These are phyloP conservation scores for Paradendryphiella salina DNA, from an alignment of 2,329 filamentous ascomycete genomes.

Conservation along the genomic window DNA sequence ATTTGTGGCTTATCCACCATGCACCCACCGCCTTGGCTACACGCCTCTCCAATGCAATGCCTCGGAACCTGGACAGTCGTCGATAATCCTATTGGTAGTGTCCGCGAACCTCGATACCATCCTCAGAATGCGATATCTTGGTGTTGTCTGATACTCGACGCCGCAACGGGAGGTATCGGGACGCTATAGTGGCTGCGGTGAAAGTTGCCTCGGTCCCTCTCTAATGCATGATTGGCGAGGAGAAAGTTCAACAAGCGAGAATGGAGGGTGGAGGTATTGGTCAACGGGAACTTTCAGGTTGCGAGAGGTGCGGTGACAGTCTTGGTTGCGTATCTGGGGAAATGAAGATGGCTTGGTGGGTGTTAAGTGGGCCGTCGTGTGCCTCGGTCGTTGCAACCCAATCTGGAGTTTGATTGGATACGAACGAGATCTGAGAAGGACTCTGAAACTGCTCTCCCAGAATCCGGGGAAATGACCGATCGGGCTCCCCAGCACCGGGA, in stretches of 20 bases:
- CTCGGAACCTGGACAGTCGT: slow-evolving; percentile 11
- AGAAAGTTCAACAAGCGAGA: neutral
- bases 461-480: slow-evolving; percentile 3
- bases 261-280: neutral
- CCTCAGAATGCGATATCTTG: neutral
- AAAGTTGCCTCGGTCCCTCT: slow-evolving; percentile 3
- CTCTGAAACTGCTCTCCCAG: neutral
- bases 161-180: neutral
- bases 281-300: neutral
- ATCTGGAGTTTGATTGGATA: slow-evolving; percentile 3
- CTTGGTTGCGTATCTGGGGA: neutral
- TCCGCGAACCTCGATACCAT: neutral
- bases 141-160: neutral
- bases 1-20: slow-evolving; percentile 7
- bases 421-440: neutral
- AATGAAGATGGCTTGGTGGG: neutral
- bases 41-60: neutral
- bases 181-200: neutral
- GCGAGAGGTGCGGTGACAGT: neutral
- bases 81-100: slow-evolving; percentile 4
- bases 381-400: slow-evolving; percentile 2
- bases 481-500: slow-evolving; percentile 19
- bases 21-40: slow-evolving; percentile 3
- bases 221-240: neutral
- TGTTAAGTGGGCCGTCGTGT: neutral